Conservation (phyloP, 1,284 basidiomycete genomes). For the Cryptococcus sp. region DNA sequence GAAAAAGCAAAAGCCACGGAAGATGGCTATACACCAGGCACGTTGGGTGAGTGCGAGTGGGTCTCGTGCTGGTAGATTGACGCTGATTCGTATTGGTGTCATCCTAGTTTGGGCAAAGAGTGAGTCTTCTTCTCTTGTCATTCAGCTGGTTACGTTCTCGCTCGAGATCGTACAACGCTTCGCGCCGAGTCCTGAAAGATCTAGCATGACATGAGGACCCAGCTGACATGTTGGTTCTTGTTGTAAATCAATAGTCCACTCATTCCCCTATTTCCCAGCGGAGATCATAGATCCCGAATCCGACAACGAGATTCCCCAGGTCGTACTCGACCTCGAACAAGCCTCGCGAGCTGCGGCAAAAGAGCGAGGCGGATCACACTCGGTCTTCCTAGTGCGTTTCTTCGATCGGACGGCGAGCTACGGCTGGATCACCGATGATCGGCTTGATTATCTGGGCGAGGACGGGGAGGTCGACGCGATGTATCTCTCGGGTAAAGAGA, state of each 20-base stretch:
- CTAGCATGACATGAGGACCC: neutral
- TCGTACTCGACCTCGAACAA: slow-evolving; percentile 54
- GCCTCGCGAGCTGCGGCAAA: slow-evolving; percentile 31
- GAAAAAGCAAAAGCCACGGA: slow-evolving; percentile 7
- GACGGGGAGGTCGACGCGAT: slow-evolving; percentile 55
- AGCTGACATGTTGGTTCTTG: neutral
- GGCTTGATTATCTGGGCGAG: slow-evolving; percentile 62
- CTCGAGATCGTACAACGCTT: too few relatives aligned
- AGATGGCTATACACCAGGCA: slow-evolving; percentile 39
- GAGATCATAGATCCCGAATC: slow-evolving; percentile 53
- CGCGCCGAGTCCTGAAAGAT: neutral
- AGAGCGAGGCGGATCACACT: slow-evolving; percentile 27
- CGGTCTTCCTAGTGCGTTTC: slow-evolving; percentile 64
- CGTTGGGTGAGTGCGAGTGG: slow-evolving; percentile 36
- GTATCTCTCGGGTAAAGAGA: slow-evolving; percentile 43
- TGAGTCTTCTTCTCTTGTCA: slow-evolving; percentile 8
- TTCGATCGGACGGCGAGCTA: slow-evolving; percentile 65
- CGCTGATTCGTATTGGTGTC: slow-evolving; percentile 10
- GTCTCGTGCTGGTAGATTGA: neutral
- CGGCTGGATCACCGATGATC: slow-evolving; percentile 60
- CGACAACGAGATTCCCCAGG: slow-evolving; percentile 58
- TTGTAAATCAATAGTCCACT: slow-evolving; percentile 17
- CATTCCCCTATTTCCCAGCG: slow-evolving; percentile 54
- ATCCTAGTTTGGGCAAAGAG: slow-evolving; percentile 49
- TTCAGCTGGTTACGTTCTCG: too few relatives aligned